Evolutionary conservation across 208 protist species (phyloP), one percentile per base, ranked within the genome.

Genomic region (Acanthamoeba royreba): DNA sequence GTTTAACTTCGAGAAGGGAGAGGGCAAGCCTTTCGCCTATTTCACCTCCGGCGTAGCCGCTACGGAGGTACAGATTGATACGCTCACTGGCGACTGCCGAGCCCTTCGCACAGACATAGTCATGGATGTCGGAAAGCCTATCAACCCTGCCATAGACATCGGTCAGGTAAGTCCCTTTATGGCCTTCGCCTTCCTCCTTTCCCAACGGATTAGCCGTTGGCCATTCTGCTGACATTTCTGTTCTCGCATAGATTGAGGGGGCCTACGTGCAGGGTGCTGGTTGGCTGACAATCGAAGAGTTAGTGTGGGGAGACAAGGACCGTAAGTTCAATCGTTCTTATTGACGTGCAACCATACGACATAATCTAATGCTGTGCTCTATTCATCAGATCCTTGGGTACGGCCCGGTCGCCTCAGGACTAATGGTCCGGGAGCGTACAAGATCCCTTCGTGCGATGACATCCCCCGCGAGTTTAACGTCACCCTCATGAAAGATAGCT

Each of bases 391-490:
- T 38, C n/a, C 38, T 25, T 92, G 92, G 92, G 77, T 79, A 31
- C 74, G 77, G 22, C 33, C 53, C 5, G 83, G 83, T 0, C 35
- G 63, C 42, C 74, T 97, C 4, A 43, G 91, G 58, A 97, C 94
- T 0, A 40, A 77, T 31, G 95, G 95, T 38, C 94, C 95, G 1
- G 89, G 93, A 17, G 92, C 90, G 13, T 98, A 98, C 94, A 98
- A 98, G 86, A 92, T 97, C n/a, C 97, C 98, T 5, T 87, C 95
- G 7, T 94, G 93, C 31, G 94, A 95, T 77, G 97, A 98, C 87
- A 95, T 98, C 35, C 98, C 98, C 19, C 15, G n/a, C n/a, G 83
- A 96, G 19, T 96, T 98, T 66, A 96, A 98, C 88, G 96, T 98
- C 52, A 46, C 63, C 31, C 94, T 98, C 35, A 53, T 98, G 31